Base-by-base conservation (phyloP, 257 asterid species). In the Galeopsis tetrahit region DNA sequence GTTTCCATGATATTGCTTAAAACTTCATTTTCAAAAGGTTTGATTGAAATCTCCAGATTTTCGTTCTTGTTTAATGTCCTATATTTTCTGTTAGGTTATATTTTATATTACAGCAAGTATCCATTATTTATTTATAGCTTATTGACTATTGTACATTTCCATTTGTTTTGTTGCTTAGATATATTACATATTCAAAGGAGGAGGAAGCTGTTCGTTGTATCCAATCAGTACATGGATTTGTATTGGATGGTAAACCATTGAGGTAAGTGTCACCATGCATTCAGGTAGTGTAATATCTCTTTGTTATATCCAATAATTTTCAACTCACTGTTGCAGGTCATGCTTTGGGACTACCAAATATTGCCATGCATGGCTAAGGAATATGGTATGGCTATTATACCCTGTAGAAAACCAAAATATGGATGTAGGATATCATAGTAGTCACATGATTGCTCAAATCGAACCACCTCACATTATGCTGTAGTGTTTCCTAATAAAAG, bases 191-290 rank as follows among this genome's bases (percentile, higher is more conserved):
- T 77, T 83, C 91, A 68, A 91, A 88, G 73, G 99, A 89, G 82
- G 97, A 91, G 69, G 99, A 94, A 75, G 99, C 97, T 59, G 87
- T 89, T 66, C 91, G 97, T 6, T 91, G 99, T 78, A 94, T 94
- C 77, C 99, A 89, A 86, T 82, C 93, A 4, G 99, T 91, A 63
- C 96, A 94, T 88, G 97, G 97, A 60, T 94, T 81, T 86, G 60
- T 82, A 63, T 82, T 94, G 88, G 99, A 94, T 66, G 91, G 90
- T 61, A 88, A 84, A 79, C 78, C 90, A 69, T 78, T 94, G 82
- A 91, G 83, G 98, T 84, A 59, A 79, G 86, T 67, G 49, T 81
- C 56, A 69, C 69, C 48, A 51, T 68, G 36, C 51, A 55, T 53
- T 14, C 34, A 8, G 43, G 68, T 56, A 38, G n/a, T 39, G 11